A percentile compares a stretch with the other conserved stretches of the same genome.
Evolutionary conservation across 164 flowering plant species (phyloP).

Genomic region (Magnolia changhungtana): DNA sequence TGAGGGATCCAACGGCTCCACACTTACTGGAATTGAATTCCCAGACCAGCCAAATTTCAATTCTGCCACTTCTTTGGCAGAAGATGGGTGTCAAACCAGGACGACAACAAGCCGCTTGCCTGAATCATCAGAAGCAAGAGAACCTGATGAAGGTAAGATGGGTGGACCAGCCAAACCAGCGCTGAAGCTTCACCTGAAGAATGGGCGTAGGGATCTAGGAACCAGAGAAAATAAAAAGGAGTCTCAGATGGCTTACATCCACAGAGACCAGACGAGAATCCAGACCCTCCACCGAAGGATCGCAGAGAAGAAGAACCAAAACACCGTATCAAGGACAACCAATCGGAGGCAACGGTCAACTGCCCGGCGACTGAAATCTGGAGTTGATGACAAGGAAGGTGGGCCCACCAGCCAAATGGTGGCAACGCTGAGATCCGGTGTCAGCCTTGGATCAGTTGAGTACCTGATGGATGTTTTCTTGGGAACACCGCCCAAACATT

Average conservation of each 20-base stretch:
- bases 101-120: constrained; percentile 3
- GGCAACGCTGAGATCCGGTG: constrained; percentile 86
- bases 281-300: constrained; percentile 52
- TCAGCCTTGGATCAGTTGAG: constrained; percentile 91
- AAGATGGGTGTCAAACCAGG: constrained; percentile 28
- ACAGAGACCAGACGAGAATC: constrained; percentile 55
- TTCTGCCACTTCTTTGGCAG: constrained; percentile 31
- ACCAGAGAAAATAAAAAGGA: constrained; percentile 18
- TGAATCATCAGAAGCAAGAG: constrained; percentile 2
- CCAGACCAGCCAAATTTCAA: constrained; percentile 54
- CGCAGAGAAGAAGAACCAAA: constrained; percentile 58
- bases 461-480: constrained; percentile 92
- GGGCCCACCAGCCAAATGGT: constrained; percentile 34
- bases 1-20: constrained; percentile 25
- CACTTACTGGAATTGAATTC: constrained; percentile 47
- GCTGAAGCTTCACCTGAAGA: constrained; percentile 54
- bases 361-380: constrained; percentile 26
- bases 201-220: constrained; percentile 15
- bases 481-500: constrained; percentile 91
- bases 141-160: neutral
- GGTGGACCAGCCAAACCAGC: constrained; percentile 3
- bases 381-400: neutral
- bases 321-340: constrained; percentile 26
- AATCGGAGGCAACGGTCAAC: constrained; percentile 9
- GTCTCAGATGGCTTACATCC: constrained; percentile 37